phyloP scores from a whole-genome alignment of 805 yeast species.

The Myxozyma neglecta region DNA sequence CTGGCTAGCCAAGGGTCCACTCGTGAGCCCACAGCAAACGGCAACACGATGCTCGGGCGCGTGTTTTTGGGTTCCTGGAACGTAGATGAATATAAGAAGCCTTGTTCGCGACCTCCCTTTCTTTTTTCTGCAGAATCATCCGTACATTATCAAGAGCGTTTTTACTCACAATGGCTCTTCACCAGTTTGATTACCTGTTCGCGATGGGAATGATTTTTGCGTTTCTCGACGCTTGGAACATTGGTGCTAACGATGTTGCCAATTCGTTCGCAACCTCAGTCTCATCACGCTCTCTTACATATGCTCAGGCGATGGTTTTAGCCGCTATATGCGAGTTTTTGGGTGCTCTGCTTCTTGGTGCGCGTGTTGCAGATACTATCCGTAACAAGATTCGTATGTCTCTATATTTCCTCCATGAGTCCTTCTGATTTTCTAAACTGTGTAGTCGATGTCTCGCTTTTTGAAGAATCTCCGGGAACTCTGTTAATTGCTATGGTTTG shows the following conservation, averaged over 20 bases:
- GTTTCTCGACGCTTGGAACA: constrained; percentile 74
- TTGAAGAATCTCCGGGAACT: constrained; percentile 61
- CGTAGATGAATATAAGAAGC: too few relatives aligned
- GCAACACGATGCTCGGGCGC: neutral
- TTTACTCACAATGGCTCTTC: constrained; percentile 37
- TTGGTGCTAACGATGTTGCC: constrained; percentile 81
- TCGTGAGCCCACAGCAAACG: neutral
- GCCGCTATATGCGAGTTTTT: constrained; percentile 71
- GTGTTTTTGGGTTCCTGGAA: neutral
- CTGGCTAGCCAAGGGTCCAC: neutral
- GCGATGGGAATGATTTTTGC: constrained; percentile 67
- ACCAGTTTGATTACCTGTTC: constrained; percentile 66
- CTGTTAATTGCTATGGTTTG: constrained; percentile 73
- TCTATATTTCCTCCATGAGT: neutral
- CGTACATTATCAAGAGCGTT: neutral
- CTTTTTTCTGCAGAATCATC: neutral
- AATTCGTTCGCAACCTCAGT: constrained; percentile 72
- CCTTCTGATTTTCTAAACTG: neutral
- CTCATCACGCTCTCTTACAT: constrained; percentile 65
- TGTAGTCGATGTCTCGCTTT: constrained; percentile 50
- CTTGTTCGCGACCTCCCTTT: neutral
- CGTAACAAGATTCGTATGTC: constrained; percentile 47
- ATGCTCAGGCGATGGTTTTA: constrained; percentile 74
- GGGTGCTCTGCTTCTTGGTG: constrained; percentile 73
- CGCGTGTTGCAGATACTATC: constrained; percentile 72